phyloP scores from a whole-genome alignment of 345 rosid genomes.

The Eucalyptus polybractea region DNA sequence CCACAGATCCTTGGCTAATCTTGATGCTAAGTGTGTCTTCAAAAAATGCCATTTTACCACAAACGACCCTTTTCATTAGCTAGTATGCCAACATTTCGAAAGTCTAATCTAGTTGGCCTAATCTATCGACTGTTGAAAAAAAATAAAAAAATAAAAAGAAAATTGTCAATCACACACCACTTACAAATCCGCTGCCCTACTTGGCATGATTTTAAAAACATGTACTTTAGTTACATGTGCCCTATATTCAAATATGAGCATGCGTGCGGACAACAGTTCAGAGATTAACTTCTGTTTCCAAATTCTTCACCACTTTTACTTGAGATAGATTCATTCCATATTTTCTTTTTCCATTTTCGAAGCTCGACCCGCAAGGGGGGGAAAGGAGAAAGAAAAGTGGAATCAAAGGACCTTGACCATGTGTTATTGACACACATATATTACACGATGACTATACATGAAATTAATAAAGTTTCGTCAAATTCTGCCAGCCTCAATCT shows the following conservation, averaged over 20 bases:
- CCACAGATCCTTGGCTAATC: background rate
- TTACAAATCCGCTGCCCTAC: background rate
- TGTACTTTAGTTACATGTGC: background rate
- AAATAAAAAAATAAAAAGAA: background rate
- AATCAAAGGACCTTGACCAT: background rate
- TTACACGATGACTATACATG: background rate
- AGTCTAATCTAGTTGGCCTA: background rate
- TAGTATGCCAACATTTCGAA: background rate
- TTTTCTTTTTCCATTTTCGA: background rate
- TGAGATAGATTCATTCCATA: background rate
- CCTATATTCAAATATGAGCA: background rate
- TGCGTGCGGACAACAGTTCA: background rate
- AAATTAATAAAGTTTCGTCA: background rate
- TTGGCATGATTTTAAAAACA: background rate
- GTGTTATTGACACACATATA: background rate
- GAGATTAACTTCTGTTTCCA: background rate
- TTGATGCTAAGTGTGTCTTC: background rate
- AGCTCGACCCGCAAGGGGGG: background rate
- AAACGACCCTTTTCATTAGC: background rate
- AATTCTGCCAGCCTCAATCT: background rate
- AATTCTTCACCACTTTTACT: background rate
- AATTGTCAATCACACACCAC: background rate
- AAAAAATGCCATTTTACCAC: background rate
- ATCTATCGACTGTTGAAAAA: rapidly evolving
- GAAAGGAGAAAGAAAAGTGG: background rate